Base-by-base conservation (phyloP, 176 grass and related monocot species). In the Triticum timopheevii region DNA sequence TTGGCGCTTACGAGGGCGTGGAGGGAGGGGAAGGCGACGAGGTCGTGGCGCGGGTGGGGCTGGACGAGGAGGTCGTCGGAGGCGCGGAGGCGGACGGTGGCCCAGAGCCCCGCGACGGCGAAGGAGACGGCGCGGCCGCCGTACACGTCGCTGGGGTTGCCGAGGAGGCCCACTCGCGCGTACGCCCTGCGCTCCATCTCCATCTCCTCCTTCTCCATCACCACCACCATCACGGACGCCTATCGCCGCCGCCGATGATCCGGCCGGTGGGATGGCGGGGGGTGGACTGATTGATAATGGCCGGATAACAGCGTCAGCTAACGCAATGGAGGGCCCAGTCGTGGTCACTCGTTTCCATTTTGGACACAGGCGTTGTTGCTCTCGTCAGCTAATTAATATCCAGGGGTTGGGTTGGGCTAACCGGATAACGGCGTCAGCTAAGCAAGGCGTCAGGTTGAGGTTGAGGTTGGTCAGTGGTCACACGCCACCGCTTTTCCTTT, bases 101-200 rank as follows among this genome's bases (percentile, higher is more conserved):
- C 93, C 68, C 73, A 95, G 88, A 95, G 92, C 52, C 95, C 87
- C 20, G 67, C 79, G n/a, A 98, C 73, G 63, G 91, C 78, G 44
- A 98, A 90, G 72, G 96, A 93, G 23, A 98, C 65, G 8, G 86
- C 70, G 19, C 81, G 75, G 8, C 96, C 96, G 24, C 75, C 87
- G 82, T 95, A 98, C 20, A 98, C 58, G 39, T 98, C 96, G 84
- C 96, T 95, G 13, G 96, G 93, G 81, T 98, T 98, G 20, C 96
- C 96, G 3, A 98, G 69, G 49, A 98, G 87, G 0, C 96, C 96
- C 20, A 94, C 86, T 1, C 93, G 84, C 12, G 96, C 93, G 59
- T 91, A 88, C 0, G 88, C 81, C 39, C 56, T 85, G 82, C 75
- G 89, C 85, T 97, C 86, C 69, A 91, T 13, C 31, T 28, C 63